Percentiles rank a stretch among this genome's conserved stretches.
Evolutionary conservation across 2,329 filamentous ascomycete species (phyloP).

Genomic region (Leptosphaerulina australis): DNA sequence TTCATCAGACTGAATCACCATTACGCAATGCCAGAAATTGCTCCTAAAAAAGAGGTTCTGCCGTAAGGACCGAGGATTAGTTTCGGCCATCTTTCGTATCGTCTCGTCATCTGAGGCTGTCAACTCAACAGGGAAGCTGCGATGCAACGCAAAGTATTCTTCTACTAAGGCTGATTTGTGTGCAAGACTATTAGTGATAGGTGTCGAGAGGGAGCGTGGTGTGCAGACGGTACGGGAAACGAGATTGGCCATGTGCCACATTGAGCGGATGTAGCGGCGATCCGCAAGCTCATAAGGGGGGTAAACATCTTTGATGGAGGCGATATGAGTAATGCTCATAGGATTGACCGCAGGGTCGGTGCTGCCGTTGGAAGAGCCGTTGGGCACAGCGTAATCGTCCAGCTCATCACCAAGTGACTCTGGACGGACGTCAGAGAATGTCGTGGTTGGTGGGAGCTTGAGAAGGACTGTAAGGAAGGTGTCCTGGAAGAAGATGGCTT

Average conservation of each 20-base stretch:
- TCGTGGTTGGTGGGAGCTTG: slow-evolving; percentile 76
- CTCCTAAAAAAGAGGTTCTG: slow-evolving; percentile 81
- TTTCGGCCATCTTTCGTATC: slow-evolving; percentile 62
- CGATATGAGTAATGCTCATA: slow-evolving; percentile 59
- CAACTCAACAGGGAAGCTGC: slow-evolving; percentile 73
- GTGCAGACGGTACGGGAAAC: slow-evolving; percentile 79
- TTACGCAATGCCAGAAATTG: slow-evolving; percentile 83
- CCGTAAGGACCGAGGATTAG: slow-evolving; percentile 69
- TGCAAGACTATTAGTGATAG: slow-evolving; percentile 70
- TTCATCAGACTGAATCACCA: slow-evolving; percentile 76
- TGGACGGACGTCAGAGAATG: slow-evolving; percentile 78
- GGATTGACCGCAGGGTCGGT: slow-evolving; percentile 55
- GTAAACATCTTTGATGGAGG: slow-evolving; percentile 47
- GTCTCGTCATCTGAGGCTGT: slow-evolving; percentile 69
- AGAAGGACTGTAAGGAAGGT: slow-evolving; percentile 80
- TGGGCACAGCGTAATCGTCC: slow-evolving; percentile 69
- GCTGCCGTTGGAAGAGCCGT: slow-evolving; percentile 51
- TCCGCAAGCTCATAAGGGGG: slow-evolving; percentile 49
- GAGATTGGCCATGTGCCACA: slow-evolving; percentile 79
- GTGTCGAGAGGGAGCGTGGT: slow-evolving; percentile 73
- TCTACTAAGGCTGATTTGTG: slow-evolving; percentile 73
- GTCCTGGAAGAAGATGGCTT: slow-evolving; percentile 79
- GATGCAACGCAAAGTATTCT: slow-evolving; percentile 73
- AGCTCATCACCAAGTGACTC: slow-evolving; percentile 73
- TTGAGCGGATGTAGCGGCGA: slow-evolving; percentile 69